Evolutionary conservation across 73 alveolate genomes (phyloP), one percentile per base, ranked within the genome.

Genomic region (Durusdinium trenchii): DNA sequence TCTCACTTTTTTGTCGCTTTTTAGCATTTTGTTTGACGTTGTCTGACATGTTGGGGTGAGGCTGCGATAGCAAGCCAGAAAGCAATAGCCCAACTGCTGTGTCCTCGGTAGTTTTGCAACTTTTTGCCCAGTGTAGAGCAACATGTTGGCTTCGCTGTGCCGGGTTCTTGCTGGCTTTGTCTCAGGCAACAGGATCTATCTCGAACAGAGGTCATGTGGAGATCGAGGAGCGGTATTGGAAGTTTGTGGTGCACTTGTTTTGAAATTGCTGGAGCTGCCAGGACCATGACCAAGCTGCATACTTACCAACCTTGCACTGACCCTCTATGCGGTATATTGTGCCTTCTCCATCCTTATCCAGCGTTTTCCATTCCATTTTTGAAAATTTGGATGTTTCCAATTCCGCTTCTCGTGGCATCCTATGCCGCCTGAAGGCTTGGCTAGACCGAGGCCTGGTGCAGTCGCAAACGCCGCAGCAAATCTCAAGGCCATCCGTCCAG

Each of bases 381-480:
- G n/a, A n/a, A n/a, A n/a, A n/a, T n/a, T n/a, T n/a, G n/a, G n/a
- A n/a, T n/a, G n/a, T n/a, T n/a, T n/a, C n/a, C n/a, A n/a, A n/a
- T n/a, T n/a, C n/a, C n/a, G n/a, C n/a, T n/a, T n/a, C n/a, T n/a
- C n/a, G n/a, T n/a, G n/a, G n/a, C n/a, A n/a, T n/a, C n/a, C n/a
- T n/a, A n/a, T n/a, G n/a, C n/a, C n/a, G n/a, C n/a, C n/a, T n/a
- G n/a, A n/a, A n/a, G n/a, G n/a, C n/a, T n/a, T n/a, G n/a, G n/a
- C n/a, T 14, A 26, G 62, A 12, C 23, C 48, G n/a, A 91, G 98
- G 98, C 98, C 42, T 91, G 98, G 98, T 91, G 98, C 45, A 89
- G 98, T n/a, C 98, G 98, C 98, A 91, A 91, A 78, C 62, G 85
- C 57, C 98, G 98, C 83, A 91, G 98, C 87, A 91, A 91, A 57